Evolutionary conservation across 768 basidiomycete species (phyloP).

Genomic region (Erythrobasidium yunnanense): DNA sequence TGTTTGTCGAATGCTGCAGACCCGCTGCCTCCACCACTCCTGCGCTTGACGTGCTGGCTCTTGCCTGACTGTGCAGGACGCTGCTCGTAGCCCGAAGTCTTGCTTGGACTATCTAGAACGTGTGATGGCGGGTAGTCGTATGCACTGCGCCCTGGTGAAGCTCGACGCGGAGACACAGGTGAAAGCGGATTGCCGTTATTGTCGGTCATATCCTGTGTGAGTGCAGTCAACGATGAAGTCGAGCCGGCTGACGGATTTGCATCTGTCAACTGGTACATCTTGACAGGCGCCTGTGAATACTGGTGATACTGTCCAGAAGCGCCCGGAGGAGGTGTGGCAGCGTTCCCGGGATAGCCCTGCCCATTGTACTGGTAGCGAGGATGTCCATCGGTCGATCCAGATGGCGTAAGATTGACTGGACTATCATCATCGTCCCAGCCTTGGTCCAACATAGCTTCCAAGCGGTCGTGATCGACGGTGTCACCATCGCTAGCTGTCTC

Average conservation of each 20-base stretch:
- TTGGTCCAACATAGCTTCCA: constrained; percentile 86
- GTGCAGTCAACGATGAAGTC: background rate
- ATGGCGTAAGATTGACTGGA: constrained; percentile 11
- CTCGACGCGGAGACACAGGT: constrained; percentile 1
- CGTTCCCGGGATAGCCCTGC: background rate
- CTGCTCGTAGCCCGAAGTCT: constrained; percentile 1
- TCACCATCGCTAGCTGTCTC: constrained; percentile 43
- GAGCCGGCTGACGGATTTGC: background rate
- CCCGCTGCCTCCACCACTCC: constrained; percentile 15
- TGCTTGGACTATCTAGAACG: background rate
- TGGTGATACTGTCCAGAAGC: background rate
- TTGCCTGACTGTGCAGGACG: background rate
- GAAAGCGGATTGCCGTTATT: background rate
- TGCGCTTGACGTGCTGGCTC: constrained; percentile 11
- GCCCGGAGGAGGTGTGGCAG: background rate
- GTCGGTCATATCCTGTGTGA: background rate
- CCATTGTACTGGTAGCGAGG: background rate
- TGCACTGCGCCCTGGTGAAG: background rate
- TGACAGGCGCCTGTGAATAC: background rate
- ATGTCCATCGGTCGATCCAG: constrained; percentile 2
- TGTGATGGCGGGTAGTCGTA: background rate
- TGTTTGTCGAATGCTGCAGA: background rate
- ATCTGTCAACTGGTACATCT: constrained; percentile 16
- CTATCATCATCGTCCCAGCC: constrained; percentile 55
- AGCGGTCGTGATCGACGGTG: constrained; percentile 58